Evolutionary conservation across 2,329 filamentous ascomycete species (phyloP), one percentile per base, ranked within the genome.

Genomic region (Emydomyces testavorans): DNA sequence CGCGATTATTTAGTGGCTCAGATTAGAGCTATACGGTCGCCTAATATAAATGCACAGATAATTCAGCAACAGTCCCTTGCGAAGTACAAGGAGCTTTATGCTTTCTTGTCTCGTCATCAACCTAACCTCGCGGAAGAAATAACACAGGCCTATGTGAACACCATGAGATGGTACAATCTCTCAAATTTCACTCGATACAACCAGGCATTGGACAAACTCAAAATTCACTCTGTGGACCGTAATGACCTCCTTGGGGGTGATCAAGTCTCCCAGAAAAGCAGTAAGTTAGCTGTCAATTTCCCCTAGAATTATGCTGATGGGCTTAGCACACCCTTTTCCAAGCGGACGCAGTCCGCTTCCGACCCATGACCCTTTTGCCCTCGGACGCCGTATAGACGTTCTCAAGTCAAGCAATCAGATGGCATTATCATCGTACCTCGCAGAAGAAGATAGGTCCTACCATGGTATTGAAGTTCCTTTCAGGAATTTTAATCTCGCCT

Each of bases 101-200:
- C 78, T 4, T 98, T 96, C 60, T 73, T 98, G 26, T 80, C 86
- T 51, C 81, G 78, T 56, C 83, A 90, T 55, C 88, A 96, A 58
- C 72, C 83, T 1, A 74, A 78, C n/a, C 77, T 98, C 4, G 87
- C 86, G 6, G 82, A 89, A 46, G 86, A 98, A 65, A 94, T 98
- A 54, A 81, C 81, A 6, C 83, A 87, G 62, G 92, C 93, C 2
- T 98, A 98, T 60, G 82, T 93, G 70, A 94, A 95, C 63, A 98
- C 93, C 0, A 98, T 98, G 87, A 80, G 88, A 46, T 98, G 92
- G 92, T 98, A 98, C 61, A 96, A 96, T 62, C 69, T 83, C 46
- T 92, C 84, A 55, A 86, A 95, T 63, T 98, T 98, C 61, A 80
- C 78, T 2, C 81, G 90, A 28, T 98, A 98, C 64, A 80, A 84